Evolutionary conservation across 2,329 filamentous ascomycete species (phyloP), one percentile per base, ranked within the genome.

Genomic region (Zasmidium angulare): DNA sequence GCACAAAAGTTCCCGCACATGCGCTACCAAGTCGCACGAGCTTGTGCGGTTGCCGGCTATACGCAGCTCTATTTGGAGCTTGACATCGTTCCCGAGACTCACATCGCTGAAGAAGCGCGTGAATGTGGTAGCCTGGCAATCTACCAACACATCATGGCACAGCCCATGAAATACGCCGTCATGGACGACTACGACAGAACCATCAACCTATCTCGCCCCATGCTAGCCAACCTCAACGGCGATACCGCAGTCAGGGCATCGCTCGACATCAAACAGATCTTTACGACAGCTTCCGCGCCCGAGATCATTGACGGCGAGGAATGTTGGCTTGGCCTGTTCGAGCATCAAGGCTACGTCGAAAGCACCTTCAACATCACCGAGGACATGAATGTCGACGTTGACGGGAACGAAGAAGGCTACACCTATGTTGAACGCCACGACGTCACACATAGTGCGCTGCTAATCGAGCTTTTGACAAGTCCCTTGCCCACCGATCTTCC

Each of bases 41-140:
- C 76, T 0, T 79, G 77, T 61, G 77, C 77, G 6, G 74, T 71
- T 0, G 78, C 71, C 1, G 74, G 75, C 1, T 77, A 77, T 47
- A 56, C 52, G 4, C 60, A 66, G 7, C 67, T 79, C 1, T 78
- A 75, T 56, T 29, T 61, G 0, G 74, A 77, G 54, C 70, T 78
- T 1, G 62, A 75, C 50, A 56, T 77, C 7, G 66, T 78, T 1
- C 76, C 77, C 1, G 76, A 79, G 29, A 68, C 73, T 4, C 68
- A 70, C 31, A 72, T 79, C 24, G 76, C 76, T 0, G 77, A 78
- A 54, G 77, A 79, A 59, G 76, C 76, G 7, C 67, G 72, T 4
- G 74, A 77, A 14, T 51, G 40, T 29, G 63, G 63, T 17, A 59
- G 49, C 22, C n/a, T 55, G 21, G 58, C 26, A 7, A 63, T 67